phyloP scores from a whole-genome alignment of 257 asterid genomes.

The Penstemon barbatus region DNA sequence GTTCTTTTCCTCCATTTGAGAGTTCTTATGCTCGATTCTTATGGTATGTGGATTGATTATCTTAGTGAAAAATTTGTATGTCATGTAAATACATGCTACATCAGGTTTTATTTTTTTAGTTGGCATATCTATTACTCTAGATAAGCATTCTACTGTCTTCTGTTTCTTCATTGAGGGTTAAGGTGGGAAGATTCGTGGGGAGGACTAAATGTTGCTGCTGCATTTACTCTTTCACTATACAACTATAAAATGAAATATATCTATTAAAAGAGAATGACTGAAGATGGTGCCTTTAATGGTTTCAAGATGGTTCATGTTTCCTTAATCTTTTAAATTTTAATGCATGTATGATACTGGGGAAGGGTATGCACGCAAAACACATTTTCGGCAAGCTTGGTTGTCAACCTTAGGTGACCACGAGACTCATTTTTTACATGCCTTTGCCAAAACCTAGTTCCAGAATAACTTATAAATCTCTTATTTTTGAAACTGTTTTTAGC shows the following conservation, averaged over 20 bases:
- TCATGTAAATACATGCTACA: conserved; percentile 7
- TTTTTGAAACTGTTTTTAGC: conserved; percentile 14
- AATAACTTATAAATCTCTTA: background rate
- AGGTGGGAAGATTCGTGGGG: conserved; percentile 9
- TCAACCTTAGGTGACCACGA: conserved; percentile 5
- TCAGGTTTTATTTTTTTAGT: conserved; percentile 15
- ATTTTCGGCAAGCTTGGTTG: conserved; percentile 25
- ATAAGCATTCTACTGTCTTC: conserved; percentile 19
- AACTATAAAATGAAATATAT: conserved; percentile 4
- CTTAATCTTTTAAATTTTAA: conserved; percentile 9
- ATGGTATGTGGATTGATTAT: conserved; percentile 53
- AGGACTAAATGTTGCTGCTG: conserved; percentile 10
- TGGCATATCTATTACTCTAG: conserved; percentile 16
- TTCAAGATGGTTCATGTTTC: conserved; percentile 18
- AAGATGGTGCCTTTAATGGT: conserved; percentile 12
- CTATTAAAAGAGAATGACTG: conserved; percentile 5
- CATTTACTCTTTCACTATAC: conserved; percentile 27
- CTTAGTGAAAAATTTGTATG: conserved; percentile 18
- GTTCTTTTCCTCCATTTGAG: conserved; percentile 55
- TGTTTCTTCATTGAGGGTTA: conserved; percentile 10
- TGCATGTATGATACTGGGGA: background rate
- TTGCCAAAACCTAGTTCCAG: background rate
- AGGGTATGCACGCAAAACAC: conserved; percentile 17
- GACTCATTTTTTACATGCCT: conserved; percentile 4
- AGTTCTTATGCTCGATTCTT: conserved; percentile 53